Evolutionary conservation across 176 grass and related monocot species (phyloP).

Genomic region (Carex kokanica): DNA sequence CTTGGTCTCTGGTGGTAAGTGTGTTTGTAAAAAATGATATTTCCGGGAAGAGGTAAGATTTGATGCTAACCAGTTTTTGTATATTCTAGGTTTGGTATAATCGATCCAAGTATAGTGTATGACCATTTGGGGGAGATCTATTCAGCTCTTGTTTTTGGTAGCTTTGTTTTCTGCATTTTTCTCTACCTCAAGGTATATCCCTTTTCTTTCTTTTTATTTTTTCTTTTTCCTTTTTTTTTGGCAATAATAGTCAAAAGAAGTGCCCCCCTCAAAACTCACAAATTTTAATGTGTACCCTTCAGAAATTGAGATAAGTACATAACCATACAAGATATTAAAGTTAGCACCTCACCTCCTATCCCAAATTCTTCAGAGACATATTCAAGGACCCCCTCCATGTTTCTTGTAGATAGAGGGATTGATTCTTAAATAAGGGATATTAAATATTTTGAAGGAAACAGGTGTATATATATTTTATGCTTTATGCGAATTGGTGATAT

Average conservation of each 20-base stretch:
- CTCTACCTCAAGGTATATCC: slow-evolving; percentile 75
- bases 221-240: neutral
- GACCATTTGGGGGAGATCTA: slow-evolving; percentile 95
- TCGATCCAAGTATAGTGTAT: slow-evolving; percentile 88
- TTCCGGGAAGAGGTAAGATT: neutral
- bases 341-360: neutral
- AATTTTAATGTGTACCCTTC: neutral
- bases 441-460: neutral
- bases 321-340: neutral
- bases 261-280: neutral
- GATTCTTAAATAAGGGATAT: neutral
- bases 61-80: neutral
- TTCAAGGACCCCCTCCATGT: neutral
- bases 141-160: slow-evolving; percentile 85
- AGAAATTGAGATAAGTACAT: neutral
- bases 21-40: neutral
- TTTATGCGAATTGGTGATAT: neutral
- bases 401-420: neutral
- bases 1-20: slow-evolving; percentile 90
- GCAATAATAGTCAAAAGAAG: neutral
- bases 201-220: slow-evolving; percentile 15
- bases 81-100: slow-evolving; percentile 63
- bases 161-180: slow-evolving; percentile 88
- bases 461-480: neutral
- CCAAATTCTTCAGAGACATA: neutral